Base-by-base conservation (phyloP, 768 basidiomycete genomes). In the Chalciporus sphaerocephalus region DNA sequence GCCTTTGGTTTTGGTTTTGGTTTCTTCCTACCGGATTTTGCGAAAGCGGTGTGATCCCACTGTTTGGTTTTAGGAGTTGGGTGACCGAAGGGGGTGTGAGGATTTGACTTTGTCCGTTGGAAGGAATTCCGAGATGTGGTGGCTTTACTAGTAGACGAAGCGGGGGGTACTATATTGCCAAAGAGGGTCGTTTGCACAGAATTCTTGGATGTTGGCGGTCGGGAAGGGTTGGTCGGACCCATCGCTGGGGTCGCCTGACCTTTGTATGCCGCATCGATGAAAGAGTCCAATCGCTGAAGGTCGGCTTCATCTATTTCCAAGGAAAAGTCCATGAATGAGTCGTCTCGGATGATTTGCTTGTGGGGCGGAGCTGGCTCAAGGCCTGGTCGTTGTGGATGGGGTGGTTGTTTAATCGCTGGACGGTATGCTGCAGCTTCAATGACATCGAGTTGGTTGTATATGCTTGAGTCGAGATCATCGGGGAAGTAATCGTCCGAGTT, bases 31-130 rank as follows among this genome's bases (percentile, higher is more conserved):
- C 92, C 92, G 4, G 84, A 79, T 68, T 90, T 87, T 5, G 92
- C 84, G 57, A 89, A 95, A 11, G 72, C 81, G 0, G 93, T 91
- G 18, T 90, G 84, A 60, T 98, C 92, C 96, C 96, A 99, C 38
- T 74, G 71, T 70, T 95, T 97, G 1, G 76, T 80, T 63, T 86
- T 83, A 16, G 73, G 73, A 5, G 78, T 72, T 46, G 78, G 78
- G 38, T 76, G 73, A 8, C 79, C 79, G 48, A 80, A 81, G 0
- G 65, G 60, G 49, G 71, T 62, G 6, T 65, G 59, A 21, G 48
- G 49, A 15, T 64, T 61, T 0, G 80, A 75, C 51, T 73, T 76
- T 13, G 69, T 68, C 44, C 70, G 62, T 48, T 71, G 71, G 28
- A 71, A 52, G 5, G 70, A 65, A 30, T 68, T 56, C 18, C 64